phyloP scores from a whole-genome alignment of 148 eudicot genomes.

The Tetragonia tetragonoides region DNA sequence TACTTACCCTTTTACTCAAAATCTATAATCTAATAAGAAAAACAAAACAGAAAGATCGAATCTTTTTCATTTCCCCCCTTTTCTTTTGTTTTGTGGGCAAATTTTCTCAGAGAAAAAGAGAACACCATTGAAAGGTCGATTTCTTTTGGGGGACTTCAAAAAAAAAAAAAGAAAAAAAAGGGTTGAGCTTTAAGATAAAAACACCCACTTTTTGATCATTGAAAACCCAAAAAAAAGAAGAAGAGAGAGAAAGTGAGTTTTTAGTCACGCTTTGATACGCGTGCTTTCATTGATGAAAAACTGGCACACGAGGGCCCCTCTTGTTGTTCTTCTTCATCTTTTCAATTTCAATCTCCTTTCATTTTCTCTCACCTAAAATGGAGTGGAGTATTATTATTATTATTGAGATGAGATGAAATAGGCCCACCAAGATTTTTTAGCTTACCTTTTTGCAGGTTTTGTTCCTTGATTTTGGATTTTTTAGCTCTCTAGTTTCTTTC shows the following conservation, averaged over 20 bases:
- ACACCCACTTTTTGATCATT: conserved; percentile 31
- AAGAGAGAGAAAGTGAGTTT: background rate
- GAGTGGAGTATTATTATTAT: conserved; percentile 34
- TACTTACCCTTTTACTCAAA: no score
- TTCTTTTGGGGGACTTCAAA: conserved; percentile 41
- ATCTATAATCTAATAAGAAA: background rate
- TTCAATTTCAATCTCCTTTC: conserved; percentile 12
- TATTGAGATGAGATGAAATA: conserved; percentile 16
- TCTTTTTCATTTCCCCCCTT: background rate
- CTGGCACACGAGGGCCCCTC: conserved; percentile 16
- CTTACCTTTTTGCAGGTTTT: conserved; percentile 69
- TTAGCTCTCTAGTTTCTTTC: conserved; percentile 19
- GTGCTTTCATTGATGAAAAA: conserved; percentile 61
- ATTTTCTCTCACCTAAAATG: conserved; percentile 16
- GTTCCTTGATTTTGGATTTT: conserved; percentile 68
- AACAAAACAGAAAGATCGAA: conserved; percentile 4
- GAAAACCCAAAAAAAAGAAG: background rate
- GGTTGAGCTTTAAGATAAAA: conserved; percentile 20
- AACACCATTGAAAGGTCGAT: conserved; percentile 70
- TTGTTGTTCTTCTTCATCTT: conserved; percentile 10
- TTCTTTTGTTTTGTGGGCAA: background rate
- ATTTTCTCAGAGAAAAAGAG: conserved; percentile 11
- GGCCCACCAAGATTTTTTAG: conserved; percentile 68
- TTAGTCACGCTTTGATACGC: conserved; percentile 77
- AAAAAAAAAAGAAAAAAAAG: conserved; percentile 8